A percentile compares a stretch with the other conserved stretches of the same genome.
phyloP scores from a whole-genome alignment of 495 filamentous ascomycete genomes.

The Penicillium herquei region DNA sequence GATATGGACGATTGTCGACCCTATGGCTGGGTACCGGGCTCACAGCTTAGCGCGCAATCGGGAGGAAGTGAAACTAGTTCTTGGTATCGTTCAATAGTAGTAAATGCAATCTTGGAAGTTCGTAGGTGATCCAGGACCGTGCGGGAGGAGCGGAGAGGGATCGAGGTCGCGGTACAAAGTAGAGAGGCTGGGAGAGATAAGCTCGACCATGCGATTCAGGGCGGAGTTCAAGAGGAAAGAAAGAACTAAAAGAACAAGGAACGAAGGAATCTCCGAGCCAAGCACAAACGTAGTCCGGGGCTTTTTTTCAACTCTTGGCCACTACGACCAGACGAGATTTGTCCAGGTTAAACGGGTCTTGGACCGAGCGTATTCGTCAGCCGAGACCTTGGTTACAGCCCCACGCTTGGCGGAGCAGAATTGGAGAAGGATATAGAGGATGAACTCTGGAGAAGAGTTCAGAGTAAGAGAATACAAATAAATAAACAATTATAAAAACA shows the following conservation, averaged over 20 bases:
- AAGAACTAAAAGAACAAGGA: neutral
- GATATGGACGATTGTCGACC: conserved; percentile 15
- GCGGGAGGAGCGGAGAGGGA: conserved; percentile 3
- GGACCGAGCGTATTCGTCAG: conserved; percentile 32
- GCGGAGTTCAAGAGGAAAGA: neutral
- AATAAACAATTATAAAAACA: neutral
- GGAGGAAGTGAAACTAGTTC: too few species aligned
- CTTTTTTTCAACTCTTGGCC: conserved; percentile 5
- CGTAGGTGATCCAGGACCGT: neutral
- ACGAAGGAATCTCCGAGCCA: neutral
- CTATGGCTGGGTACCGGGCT: conserved; percentile 16
- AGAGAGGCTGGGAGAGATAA: neutral
- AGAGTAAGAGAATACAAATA: too few species aligned
- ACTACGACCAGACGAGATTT: conserved; percentile 20
- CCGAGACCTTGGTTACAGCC: conserved; percentile 20
- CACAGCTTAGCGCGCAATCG: too few species aligned
- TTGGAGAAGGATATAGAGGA: neutral
- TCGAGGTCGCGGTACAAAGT: neutral
- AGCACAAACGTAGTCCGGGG: neutral
- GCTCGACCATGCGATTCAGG: too few species aligned
- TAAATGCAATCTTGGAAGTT: too few species aligned
- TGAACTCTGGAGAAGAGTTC: neutral
- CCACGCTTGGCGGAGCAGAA: conserved; percentile 16
- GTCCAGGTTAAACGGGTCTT: conserved; percentile 13
- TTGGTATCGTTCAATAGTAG: neutral